These are phyloP conservation scores for Chlorella sp. DNA, from an alignment of 139 green algal species.

Conservation along the genomic window DNA sequence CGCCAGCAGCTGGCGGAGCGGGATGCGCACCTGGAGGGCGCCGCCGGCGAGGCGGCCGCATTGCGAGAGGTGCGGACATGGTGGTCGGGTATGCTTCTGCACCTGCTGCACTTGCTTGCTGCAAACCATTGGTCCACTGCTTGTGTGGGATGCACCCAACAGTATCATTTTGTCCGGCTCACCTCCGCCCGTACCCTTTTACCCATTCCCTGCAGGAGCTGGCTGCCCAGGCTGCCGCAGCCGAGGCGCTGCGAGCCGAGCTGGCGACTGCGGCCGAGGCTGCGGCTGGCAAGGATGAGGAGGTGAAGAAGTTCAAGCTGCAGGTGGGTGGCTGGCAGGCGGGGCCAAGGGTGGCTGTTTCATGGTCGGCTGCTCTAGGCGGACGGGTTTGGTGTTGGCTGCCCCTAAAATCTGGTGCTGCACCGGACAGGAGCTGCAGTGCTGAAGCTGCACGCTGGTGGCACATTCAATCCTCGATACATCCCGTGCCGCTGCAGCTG, in stretches of 20 bases:
- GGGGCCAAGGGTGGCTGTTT: too few species aligned
- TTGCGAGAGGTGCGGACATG: background rate
- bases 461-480: too few species aligned
- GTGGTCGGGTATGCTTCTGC: background rate
- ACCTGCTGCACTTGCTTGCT: too few species aligned
- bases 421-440: too few species aligned
- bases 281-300: slow-evolving; percentile 16
- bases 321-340: background rate
- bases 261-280: background rate
- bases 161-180: too few species aligned
- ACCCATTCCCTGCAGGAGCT: background rate
- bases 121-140: too few species aligned
- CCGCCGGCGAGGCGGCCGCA: background rate
- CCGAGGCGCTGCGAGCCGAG: slow-evolving; percentile 1
- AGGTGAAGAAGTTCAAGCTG: slow-evolving; percentile 43
- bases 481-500: slow-evolving; percentile 15
- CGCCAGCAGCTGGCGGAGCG: background rate
- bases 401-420: too few species aligned
- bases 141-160: too few species aligned
- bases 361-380: too few species aligned
- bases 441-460: too few species aligned
- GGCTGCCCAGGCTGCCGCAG: background rate
- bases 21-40: background rate
- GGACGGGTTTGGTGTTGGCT: too few species aligned
- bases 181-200: background rate